Base-by-base conservation (phyloP, 129 eudicot genomes). In the Pulicaria dysenterica region DNA sequence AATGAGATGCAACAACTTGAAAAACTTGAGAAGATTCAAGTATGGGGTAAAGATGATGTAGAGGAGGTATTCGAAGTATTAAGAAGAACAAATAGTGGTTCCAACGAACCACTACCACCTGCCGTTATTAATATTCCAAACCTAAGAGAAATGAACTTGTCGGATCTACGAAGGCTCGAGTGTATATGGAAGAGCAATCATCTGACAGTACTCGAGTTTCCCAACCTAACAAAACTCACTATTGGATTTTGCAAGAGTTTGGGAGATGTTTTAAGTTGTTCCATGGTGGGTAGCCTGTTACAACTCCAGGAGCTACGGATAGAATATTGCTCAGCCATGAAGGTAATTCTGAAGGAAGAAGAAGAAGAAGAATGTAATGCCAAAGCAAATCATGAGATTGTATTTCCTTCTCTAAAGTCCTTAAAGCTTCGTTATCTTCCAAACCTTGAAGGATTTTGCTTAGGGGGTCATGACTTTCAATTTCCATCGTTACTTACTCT, bases 401-500 rank as follows among this genome's bases (percentile, higher is more conserved):
- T 5, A 55, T 65, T 65, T 3, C 58, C 34, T 67, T 31, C 19
- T 67, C 58, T 67, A 6, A 67, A 47, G 36, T 67, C 72, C 7
- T 6, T 67, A 3, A 24, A 34, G 24, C 72, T 67, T 67, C 0
- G 1, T 0, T 0, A 0, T 0, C 56, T 66, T 66, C 0, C 5
- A 6, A 66, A 31, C 12, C 58, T 46, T 44, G 31, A 34, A 24
- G 5, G 58, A 13, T 38, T 60, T 38, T 60, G 10, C 10, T 38
- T 60, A 15, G 66, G 19, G 10, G 36, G 34, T 41, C 55, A 44
- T 38, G 55, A 10, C 11, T 45, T 47, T 67, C 2, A 6, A 49
- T 67, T 46, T 60, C 73, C 46, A 49, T 67, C 37, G 3, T 48
- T 67, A 48, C 9, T 48, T 36, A 37, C 59, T 31, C 8, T 67